Evolutionary conservation across 306 rosid genomes (phyloP), one percentile per base, ranked within the genome.

Genomic region (Alnus rubra): DNA sequence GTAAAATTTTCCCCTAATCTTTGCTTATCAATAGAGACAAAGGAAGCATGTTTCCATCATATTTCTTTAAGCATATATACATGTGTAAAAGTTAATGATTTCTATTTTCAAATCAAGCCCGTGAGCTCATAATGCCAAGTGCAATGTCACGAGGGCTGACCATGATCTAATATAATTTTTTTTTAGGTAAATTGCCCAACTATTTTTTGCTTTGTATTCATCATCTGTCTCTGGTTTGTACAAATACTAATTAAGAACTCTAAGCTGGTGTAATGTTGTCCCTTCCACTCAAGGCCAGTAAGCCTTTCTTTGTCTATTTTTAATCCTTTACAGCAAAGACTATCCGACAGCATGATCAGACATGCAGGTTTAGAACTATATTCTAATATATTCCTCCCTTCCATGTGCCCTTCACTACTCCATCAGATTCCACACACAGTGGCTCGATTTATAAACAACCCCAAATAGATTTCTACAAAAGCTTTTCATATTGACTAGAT

Each of bases 361-460:
- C 84, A 76, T 84, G 65, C 81, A 86, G 53, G 62, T 82, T 85
- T 42, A 77, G 60, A 79, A 33, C 16, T 19, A 58, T 33, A n/a
- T 51, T 73, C 37, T 78, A 54, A 74, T 52, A 79, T 87, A 77
- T 85, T 83, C 86, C 79, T 86, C 80, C n/a, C 65, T 68, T 79
- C 79, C 95, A 93, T 90, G 92, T 93, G 93, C 93, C 33, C 85
- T 80, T 86, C 92, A 88, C 88, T 81, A 51, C 86, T 77, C 51
- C 84, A 76, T 75, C 80, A 82, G 86, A 91, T 88, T 90, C 88
- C 84, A 83, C 81, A 78, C 7, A 37, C 83, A 71, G 74, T 83
- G 71, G 71, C 73, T 83, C 79, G 74, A 69, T 81, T 76, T 73
- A 71, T 88, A 75, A 83, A 83, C 80, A 84, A 88, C n/a, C 60